Conservation (phyloP, 2,329 filamentous ascomycete genomes). For the Aspergillus hortae region DNA sequence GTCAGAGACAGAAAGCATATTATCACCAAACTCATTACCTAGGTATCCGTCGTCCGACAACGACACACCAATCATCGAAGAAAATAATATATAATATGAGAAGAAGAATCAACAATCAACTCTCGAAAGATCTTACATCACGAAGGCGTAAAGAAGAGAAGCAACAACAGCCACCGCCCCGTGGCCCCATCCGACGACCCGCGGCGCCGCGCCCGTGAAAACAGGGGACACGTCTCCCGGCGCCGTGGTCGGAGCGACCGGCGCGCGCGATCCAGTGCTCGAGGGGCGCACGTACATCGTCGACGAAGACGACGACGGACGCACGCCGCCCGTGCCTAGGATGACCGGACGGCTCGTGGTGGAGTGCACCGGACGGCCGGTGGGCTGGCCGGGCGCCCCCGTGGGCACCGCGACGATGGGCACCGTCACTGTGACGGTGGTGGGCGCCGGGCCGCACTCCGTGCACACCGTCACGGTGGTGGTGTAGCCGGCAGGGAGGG, state of each 20-base stretch:
- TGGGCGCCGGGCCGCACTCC: conserved; percentile 6
- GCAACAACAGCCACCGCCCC: conserved; percentile 8
- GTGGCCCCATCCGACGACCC: conserved; percentile 6
- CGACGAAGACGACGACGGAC: conserved; percentile 15
- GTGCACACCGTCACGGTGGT: conserved; percentile 10
- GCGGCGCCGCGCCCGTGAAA: conserved; percentile 18
- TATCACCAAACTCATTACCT: no score
- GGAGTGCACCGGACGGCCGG: conserved; percentile 5
- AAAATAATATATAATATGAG: not conserved
- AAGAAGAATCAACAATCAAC: not conserved
- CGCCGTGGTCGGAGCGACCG: conserved; percentile 14
- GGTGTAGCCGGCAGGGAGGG: conserved; percentile 5
- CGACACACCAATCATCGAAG: conserved; percentile 1
- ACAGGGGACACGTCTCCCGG: conserved; percentile 13
- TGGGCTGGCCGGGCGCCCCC: not conserved
- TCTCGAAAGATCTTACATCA: conserved; percentile 10
- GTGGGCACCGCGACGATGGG: conserved; percentile 2
- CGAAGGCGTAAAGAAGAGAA: conserved; percentile 11
- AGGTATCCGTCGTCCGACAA: not conserved
- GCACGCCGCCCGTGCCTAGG: conserved; percentile 3
- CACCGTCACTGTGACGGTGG: conserved; percentile 9
- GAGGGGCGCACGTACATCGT: conserved; percentile 15
- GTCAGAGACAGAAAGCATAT: not conserved
- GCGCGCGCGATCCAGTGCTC: conserved; percentile 5
- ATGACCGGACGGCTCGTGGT: conserved; percentile 7